Percentiles rank a stretch among this genome's conserved stretches.
Conservation (phyloP, 1,139 yeast species). For the Eremothecium sinecaudum region DNA sequence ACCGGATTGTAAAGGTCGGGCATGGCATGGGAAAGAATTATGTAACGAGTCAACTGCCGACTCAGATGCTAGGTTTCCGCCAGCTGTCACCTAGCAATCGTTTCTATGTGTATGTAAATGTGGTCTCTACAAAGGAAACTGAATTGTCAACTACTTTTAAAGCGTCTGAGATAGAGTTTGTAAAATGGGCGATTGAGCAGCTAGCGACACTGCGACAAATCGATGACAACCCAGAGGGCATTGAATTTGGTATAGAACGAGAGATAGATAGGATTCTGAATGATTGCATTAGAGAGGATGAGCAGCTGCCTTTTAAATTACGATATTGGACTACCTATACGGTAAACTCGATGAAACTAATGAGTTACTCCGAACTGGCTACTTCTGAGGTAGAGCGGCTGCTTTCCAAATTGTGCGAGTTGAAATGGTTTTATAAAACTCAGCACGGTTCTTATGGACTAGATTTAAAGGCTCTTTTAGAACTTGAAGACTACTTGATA, state of each 20-base stretch:
- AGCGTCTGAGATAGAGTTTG: slow-evolving; percentile 23
- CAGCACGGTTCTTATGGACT: slow-evolving; percentile 21
- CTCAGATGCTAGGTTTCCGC: slow-evolving; percentile 1
- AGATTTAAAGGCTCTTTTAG: slow-evolving; percentile 21
- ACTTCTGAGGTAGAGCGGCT: slow-evolving; percentile 20
- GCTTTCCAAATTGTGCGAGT: slow-evolving; percentile 16
- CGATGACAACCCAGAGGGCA: not conserved
- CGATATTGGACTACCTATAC: slow-evolving; percentile 11
- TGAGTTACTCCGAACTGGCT: slow-evolving; percentile 15
- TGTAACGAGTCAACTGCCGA: slow-evolving; percentile 8
- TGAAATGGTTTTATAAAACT: slow-evolving; percentile 26
- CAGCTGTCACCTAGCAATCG: slow-evolving; percentile 11
- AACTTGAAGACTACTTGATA: slow-evolving; percentile 21
- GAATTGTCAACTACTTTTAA: slow-evolving; percentile 23
- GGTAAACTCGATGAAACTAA: slow-evolving; percentile 17
- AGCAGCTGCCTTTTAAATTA: slow-evolving; percentile 9
- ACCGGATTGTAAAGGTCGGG: slow-evolving; percentile 17
- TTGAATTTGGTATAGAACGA: slow-evolving; percentile 5
- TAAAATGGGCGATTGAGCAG: slow-evolving; percentile 22
- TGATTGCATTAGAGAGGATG: slow-evolving; percentile 5
- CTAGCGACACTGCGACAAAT: slow-evolving; percentile 8
- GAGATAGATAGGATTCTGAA: slow-evolving; percentile 15
- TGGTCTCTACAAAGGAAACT: slow-evolving; percentile 20
- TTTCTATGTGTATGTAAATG: slow-evolving; percentile 24
- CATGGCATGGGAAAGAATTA: slow-evolving; percentile 22